Evolutionary conservation across 192 early-diverging fungal species (phyloP).

Genomic region (Coemansia sp.): DNA sequence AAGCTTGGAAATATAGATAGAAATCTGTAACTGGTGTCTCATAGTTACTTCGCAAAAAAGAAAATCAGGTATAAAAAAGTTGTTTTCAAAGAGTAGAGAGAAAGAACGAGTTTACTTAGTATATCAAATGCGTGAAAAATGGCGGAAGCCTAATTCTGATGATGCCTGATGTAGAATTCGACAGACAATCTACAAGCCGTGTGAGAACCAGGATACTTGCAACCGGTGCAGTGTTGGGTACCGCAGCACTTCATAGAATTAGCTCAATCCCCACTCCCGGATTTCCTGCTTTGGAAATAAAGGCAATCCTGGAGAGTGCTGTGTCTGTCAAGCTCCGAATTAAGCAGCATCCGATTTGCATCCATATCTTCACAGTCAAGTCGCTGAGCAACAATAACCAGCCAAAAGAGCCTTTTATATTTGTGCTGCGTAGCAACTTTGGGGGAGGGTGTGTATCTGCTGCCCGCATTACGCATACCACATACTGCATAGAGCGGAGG

Average conservation of each 20-base stretch:
- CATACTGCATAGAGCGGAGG: no score
- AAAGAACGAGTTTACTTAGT: no score
- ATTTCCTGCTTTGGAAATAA: neutral
- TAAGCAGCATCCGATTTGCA: neutral
- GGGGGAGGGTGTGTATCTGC: neutral
- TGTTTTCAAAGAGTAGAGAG: neutral
- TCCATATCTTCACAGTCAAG: neutral
- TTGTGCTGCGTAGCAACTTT: neutral
- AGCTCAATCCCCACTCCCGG: neutral
- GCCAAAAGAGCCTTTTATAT: neutral
- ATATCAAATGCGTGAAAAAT: neutral
- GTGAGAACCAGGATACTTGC: neutral
- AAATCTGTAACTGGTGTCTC: neutral
- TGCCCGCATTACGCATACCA: neutral
- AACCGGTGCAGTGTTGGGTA: neutral
- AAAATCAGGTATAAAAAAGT: neutral
- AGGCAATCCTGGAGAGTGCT: neutral
- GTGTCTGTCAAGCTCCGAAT: neutral
- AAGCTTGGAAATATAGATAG: neutral
- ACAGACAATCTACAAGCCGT: neutral
- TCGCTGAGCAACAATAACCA: neutral
- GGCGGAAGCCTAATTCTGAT: neutral
- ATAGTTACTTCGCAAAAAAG: neutral
- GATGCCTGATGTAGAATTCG: neutral
- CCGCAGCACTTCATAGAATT: neutral